Base-by-base conservation (phyloP, 306 rosid genomes). In the Myrica gale region DNA sequence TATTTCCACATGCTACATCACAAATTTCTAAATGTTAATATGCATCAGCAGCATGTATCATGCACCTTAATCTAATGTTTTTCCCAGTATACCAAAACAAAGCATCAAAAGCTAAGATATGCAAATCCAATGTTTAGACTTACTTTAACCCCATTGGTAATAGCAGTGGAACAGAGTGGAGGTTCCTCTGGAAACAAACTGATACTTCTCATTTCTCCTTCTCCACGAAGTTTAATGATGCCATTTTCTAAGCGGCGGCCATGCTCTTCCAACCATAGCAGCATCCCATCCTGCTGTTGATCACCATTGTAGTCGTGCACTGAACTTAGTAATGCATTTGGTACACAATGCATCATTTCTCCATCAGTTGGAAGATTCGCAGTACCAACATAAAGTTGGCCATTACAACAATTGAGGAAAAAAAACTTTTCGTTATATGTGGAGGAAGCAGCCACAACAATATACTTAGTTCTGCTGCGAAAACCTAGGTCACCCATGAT, bases 221-320 rank as follows among this genome's bases (percentile, higher is more conserved):
- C 84, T 46, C 85, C 92, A 32, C 76, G 69, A 56, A 95, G 85
- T 85, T 85, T 92, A 85, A 92, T 90, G 53, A 79, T 70, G 63
- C 97, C 93, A 80, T 74, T 75, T 68, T 92, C 90, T 78, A 94
- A 78, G 67, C 96, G 96, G 55, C 88, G 88, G 5, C 80, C 91
- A 52, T 92, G 98, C 79, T 94, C 97, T 88, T 94, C 98, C 73
- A 95, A 78, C 98, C 98, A 95, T 61, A 89, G 83, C 75, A 95
- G 87, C 97, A 88, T 81, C 54, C 89, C 96, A 84, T 94, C 98
- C 57, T 88, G 97, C 73, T 82, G 90, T n/a, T 75, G 80, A 52
- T 74, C 88, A 73, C 80, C 75, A 17, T 73, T 76, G 68, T 44
- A 65, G 46, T 82, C 86, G 62, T 74, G 87, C 46, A 77, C 79